A percentile compares a stretch with the other conserved stretches of the same genome.
Evolutionary conservation across 116 monocot genomes (phyloP).

Genomic region (Posidonia oceanica): DNA sequence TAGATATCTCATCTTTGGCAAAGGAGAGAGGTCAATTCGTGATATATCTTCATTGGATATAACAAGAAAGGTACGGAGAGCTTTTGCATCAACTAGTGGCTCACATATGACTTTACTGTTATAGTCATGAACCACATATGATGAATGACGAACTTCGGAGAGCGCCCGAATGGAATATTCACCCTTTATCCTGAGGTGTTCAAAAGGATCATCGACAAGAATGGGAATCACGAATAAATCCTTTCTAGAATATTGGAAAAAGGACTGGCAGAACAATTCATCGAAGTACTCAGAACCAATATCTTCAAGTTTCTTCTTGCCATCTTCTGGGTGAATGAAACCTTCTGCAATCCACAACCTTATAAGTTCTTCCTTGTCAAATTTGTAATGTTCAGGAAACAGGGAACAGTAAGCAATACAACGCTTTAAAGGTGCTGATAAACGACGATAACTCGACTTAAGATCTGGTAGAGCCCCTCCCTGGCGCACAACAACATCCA

Average conservation of each 20-base stretch:
- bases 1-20: conserved; percentile 8
- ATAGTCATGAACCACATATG: neutral
- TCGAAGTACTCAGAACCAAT: conserved; percentile 13
- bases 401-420: conserved; percentile 20
- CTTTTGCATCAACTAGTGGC: neutral
- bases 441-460: conserved; percentile 14
- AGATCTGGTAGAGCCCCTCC: conserved; percentile 5
- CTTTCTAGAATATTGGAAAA: conserved; percentile 1
- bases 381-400: conserved; percentile 7
- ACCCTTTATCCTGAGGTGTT: conserved; percentile 1
- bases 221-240: neutral
- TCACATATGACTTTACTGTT: neutral
- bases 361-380: conserved; percentile 9
- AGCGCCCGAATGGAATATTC: neutral
- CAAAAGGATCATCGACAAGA: no score
- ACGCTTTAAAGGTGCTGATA: conserved; percentile 7
- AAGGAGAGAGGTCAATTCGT: neutral
- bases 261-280: conserved; percentile 9
- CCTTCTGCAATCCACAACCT: conserved; percentile 22
- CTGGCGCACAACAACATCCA: neutral
- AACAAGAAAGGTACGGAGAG: conserved; percentile 2
- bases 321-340: neutral
- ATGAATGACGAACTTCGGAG: neutral
- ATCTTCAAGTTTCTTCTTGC: conserved; percentile 2
- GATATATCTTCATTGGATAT: neutral